A percentile compares a stretch with the other conserved stretches of the same genome.
These are phyloP conservation scores for Podila epigama DNA, from an alignment of 192 early-diverging fungal species.

Conservation along the genomic window DNA sequence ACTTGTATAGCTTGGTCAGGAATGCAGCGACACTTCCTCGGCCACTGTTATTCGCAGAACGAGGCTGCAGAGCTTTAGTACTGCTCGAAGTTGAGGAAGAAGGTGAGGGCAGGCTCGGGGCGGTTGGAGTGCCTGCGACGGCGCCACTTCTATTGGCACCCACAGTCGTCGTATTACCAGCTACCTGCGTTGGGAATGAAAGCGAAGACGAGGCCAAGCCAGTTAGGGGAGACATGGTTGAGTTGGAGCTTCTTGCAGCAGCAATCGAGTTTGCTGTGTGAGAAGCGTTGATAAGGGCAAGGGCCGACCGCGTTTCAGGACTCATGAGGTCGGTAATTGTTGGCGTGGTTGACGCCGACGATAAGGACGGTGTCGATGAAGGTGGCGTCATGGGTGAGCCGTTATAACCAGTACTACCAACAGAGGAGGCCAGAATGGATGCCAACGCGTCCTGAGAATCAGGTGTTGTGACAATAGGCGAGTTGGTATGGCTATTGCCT, in stretches of 20 bases:
- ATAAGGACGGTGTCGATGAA: not conserved
- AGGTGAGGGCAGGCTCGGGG: not conserved
- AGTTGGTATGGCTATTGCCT: not conserved
- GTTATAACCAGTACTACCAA: too few relatives aligned
- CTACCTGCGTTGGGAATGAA: too few relatives aligned
- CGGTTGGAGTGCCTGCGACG: too few relatives aligned
- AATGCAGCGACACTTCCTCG: conserved; percentile 34
- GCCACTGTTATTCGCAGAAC: conserved; percentile 9
- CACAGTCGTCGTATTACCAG: too few relatives aligned
- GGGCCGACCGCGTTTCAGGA: conserved; percentile 2
- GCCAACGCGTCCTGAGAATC: not conserved
- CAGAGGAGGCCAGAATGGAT: conserved; percentile 6
- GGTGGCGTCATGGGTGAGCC: not conserved
- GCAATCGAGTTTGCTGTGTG: conserved; percentile 10
- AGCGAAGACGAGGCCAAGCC: too few relatives aligned
- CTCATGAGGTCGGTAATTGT: not conserved
- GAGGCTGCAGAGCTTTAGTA: conserved; percentile 28
- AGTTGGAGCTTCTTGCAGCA: not conserved
- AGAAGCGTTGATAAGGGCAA: conserved; percentile 11
- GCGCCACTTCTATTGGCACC: too few relatives aligned
- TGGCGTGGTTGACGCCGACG: not conserved
- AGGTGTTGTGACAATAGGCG: conserved; percentile 22
- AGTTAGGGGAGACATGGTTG: not conserved
- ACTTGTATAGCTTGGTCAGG: conserved; percentile 43
- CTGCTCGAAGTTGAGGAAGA: too few relatives aligned